A percentile compares a stretch with the other conserved stretches of the same genome.
These are phyloP conservation scores for Puccinellia tenuiflora DNA, from an alignment of 176 grass and related monocot species.

Conservation along the genomic window DNA sequence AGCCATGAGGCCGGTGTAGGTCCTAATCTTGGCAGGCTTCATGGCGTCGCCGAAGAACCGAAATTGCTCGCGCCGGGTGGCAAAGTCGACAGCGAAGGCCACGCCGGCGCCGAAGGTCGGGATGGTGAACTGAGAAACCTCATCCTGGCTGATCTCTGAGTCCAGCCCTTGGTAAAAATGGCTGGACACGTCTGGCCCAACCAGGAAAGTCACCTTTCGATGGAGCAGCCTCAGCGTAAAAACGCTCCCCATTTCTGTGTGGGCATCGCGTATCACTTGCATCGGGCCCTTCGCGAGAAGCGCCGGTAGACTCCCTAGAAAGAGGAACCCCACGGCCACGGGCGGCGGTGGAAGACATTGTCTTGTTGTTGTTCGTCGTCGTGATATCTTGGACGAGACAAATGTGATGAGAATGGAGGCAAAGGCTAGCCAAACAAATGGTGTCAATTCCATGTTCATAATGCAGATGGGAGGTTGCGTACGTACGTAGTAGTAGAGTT, in stretches of 20 bases:
- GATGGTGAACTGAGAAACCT: conserved; percentile 53
- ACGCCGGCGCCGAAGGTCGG: conserved; percentile 56
- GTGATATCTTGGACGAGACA: not conserved
- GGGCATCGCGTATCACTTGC: not conserved
- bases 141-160: conserved; percentile 28
- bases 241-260: not conserved
- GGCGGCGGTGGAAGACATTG: conserved; percentile 18
- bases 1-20: conserved; percentile 43
- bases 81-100: conserved; percentile 40
- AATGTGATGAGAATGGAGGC: not conserved
- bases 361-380: not conserved
- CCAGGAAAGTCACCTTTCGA: not conserved
- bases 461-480: not conserved
- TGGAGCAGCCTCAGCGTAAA: not conserved
- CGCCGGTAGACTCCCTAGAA: conserved; percentile 16
- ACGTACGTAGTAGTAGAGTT: too few relatives aligned
- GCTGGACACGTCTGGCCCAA: not conserved
- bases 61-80: conserved; percentile 46
- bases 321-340: conserved; percentile 20
- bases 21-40: conserved; percentile 42
- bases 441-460: not conserved
- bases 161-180: not conserved
- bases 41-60: conserved; percentile 54
- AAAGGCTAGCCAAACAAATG: not conserved
- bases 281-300: conserved; percentile 38